Evolutionary conservation across 2,329 filamentous ascomycete species (phyloP).

Genomic region (Penicillium sp.): DNA sequence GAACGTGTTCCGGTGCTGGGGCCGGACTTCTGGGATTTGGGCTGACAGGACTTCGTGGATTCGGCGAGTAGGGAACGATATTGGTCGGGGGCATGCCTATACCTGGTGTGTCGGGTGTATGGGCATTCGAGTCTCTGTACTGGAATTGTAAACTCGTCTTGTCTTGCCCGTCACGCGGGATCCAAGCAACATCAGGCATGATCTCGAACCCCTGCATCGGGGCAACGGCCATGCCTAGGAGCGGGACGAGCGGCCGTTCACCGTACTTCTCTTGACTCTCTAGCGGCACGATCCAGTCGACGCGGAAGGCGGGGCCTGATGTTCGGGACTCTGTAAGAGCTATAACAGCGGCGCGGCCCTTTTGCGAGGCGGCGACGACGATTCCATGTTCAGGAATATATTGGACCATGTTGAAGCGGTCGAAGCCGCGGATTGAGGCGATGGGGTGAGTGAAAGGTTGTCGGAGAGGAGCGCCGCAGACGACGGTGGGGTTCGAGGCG

Average conservation of each 20-base stretch:
- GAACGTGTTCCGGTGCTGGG: not conserved
- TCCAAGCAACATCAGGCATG: constrained; percentile 40
- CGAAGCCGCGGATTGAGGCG: constrained; percentile 35
- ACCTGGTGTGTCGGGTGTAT: not conserved
- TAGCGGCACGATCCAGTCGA: constrained; percentile 63
- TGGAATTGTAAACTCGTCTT: constrained; percentile 27
- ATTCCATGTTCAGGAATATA: constrained; percentile 65
- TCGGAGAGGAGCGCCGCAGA: constrained; percentile 36
- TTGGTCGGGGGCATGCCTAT: not conserved
- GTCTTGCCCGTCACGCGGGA: constrained; percentile 31
- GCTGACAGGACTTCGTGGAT: not conserved
- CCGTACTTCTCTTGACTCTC: constrained; percentile 52
- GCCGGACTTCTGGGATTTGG: not conserved
- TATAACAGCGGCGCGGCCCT: constrained; percentile 61
- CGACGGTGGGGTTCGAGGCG: constrained; percentile 34
- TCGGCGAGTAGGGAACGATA: not conserved
- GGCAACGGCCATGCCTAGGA: constrained; percentile 62
- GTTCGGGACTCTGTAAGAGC: constrained; percentile 51
- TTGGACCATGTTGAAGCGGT: constrained; percentile 63
- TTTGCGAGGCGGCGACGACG: constrained; percentile 62
- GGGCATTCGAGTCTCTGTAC: constrained; percentile 22
- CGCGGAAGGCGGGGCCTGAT: constrained; percentile 53
- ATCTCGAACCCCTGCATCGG: constrained; percentile 59
- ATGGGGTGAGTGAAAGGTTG: constrained; percentile 34
- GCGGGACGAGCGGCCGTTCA: constrained; percentile 48